phyloP scores from a whole-genome alignment of 495 filamentous ascomycete species.

The Penicillium dipodomyicola region DNA sequence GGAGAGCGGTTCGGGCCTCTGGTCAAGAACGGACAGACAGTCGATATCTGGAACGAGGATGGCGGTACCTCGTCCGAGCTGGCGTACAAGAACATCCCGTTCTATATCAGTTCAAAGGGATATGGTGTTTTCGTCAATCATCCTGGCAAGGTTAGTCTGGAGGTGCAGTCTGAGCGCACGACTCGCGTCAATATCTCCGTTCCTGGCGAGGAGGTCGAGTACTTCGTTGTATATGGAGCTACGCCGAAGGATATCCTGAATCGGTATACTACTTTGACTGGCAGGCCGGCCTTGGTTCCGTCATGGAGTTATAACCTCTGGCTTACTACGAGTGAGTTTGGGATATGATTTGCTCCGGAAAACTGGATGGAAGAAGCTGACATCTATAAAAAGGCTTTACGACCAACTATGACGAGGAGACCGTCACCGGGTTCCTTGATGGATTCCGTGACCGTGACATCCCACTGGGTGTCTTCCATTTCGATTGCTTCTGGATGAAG shows the following conservation, averaged over 20 bases:
- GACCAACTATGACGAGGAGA: conserved; percentile 66
- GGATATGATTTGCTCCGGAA: neutral
- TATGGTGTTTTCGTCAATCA: conserved; percentile 72
- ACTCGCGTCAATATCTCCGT: conserved; percentile 63
- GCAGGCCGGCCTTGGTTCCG: conserved; percentile 57
- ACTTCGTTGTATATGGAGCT: conserved; percentile 64
- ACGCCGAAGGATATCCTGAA: conserved; percentile 65
- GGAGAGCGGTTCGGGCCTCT: conserved; percentile 70
- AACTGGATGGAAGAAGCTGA: neutral
- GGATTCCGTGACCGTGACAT: conserved; percentile 64
- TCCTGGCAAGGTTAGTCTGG: conserved; percentile 57
- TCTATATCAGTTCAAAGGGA: conserved; percentile 64
- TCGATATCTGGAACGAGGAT: conserved; percentile 70
- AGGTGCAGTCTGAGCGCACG: conserved; percentile 66
- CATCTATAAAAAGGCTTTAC: conserved; percentile 49
- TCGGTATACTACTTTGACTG: conserved; percentile 61
- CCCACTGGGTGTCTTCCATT: conserved; percentile 69
- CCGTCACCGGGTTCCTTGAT: conserved; percentile 64
- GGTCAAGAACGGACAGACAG: conserved; percentile 65
- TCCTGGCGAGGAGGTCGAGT: conserved; percentile 56
- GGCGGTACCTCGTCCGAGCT: conserved; percentile 68
- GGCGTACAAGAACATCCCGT: conserved; percentile 72
- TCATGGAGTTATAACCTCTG: conserved; percentile 71
- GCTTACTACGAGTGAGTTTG: conserved; percentile 56
- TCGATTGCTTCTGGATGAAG: conserved; percentile 66